Percentiles rank a stretch among this genome's conserved stretches.
phyloP scores from a whole-genome alignment of 108 stramenopile species.

The Bacterosira constricta region DNA sequence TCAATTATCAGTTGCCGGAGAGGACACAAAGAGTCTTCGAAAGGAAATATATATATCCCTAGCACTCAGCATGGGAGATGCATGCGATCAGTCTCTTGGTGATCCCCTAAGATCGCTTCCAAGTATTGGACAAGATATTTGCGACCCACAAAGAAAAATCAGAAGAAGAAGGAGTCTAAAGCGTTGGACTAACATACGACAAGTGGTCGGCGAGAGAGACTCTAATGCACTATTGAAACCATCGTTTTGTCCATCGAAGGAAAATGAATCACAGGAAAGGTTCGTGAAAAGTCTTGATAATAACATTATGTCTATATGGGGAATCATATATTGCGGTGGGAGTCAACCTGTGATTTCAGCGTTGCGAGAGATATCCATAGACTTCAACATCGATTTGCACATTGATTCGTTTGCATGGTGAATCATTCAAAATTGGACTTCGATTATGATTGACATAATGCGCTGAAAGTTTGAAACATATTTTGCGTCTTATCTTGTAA shows the following conservation, averaged over 20 bases:
- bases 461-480: no score
- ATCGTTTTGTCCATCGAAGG: constrained; percentile 35
- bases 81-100: no score
- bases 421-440: not conserved
- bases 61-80: no score
- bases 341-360: constrained; percentile 14
- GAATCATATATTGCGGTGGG: constrained; percentile 51
- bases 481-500: no score
- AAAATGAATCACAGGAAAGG: constrained; percentile 8
- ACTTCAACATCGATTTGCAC: constrained; percentile 39
- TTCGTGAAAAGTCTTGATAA: constrained; percentile 27
- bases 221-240: constrained; percentile 2
- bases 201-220: not conserved
- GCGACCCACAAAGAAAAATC: no score
- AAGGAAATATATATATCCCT: no score
- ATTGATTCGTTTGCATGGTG: constrained; percentile 49
- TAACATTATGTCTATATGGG: constrained; percentile 39
- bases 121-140: no score
- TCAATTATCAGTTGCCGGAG: no score
- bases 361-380: constrained; percentile 33
- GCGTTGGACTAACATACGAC: constrained; percentile 2
- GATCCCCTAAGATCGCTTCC: no score
- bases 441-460: no score
- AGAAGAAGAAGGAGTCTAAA: no score
- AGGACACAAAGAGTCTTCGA: no score